Percentiles rank a stretch among this genome's conserved stretches.
Conservation (phyloP, 225 moss, liverwort and hornwort genomes). For the Ulota crispa region DNA sequence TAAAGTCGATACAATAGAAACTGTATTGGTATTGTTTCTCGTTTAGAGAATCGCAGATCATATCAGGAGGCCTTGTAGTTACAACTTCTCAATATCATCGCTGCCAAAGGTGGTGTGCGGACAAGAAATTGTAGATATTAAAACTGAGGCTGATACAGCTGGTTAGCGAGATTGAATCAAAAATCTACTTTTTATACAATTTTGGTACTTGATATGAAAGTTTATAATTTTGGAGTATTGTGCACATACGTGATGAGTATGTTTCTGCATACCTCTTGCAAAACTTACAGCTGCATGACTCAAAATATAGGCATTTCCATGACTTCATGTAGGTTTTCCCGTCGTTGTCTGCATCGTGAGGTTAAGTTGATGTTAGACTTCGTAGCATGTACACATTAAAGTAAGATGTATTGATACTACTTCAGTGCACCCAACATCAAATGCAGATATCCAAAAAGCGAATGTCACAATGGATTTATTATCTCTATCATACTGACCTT, state of each 20-base stretch:
- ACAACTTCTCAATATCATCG: neutral
- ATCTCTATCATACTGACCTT: neutral
- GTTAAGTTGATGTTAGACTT: slow-evolving; percentile 7
- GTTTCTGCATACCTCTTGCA: neutral
- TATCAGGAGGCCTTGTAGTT: neutral
- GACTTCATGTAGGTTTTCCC: neutral
- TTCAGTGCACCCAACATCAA: neutral
- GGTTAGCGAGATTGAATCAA: slow-evolving; percentile 19
- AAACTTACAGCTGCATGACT: neutral
- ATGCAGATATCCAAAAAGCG: neutral
- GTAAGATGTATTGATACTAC: neutral
- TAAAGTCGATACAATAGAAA: neutral
- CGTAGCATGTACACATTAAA: neutral
- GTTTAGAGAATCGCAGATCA: neutral
- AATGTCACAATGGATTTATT: neutral
- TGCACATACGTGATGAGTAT: neutral
- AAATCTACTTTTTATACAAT: slow-evolving; percentile 5
- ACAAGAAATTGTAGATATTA: too few species aligned
- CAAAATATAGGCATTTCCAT: neutral
- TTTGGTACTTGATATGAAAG: too few species aligned
- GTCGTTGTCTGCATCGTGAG: slow-evolving; percentile 20
- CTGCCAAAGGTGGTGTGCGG: neutral
- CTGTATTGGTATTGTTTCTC: neutral
- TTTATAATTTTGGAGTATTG: neutral
- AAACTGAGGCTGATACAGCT: neutral